Percentiles rank a stretch among this genome's conserved stretches.
phyloP scores from a whole-genome alignment of 345 rosid species.

The Sonneratia caseolaris region DNA sequence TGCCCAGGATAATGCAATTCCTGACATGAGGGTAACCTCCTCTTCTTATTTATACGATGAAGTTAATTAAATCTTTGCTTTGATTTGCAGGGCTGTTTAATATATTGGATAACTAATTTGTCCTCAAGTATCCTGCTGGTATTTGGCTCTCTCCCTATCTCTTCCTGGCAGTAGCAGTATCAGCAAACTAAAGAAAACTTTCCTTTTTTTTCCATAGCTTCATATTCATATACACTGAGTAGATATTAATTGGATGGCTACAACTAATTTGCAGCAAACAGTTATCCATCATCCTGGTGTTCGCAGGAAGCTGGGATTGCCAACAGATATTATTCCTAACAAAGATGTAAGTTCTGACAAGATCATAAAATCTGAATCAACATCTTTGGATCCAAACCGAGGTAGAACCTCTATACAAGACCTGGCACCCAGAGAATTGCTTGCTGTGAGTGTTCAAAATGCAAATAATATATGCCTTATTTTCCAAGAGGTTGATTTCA shows the following conservation, averaged over 20 bases:
- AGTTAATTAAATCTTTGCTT: not conserved
- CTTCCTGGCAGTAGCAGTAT: not conserved
- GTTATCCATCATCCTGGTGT: slow-evolving; percentile 50
- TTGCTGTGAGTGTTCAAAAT: slow-evolving; percentile 42
- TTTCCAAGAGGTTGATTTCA: slow-evolving; percentile 3
- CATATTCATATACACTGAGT: too few species aligned
- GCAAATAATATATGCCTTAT: slow-evolving; percentile 1
- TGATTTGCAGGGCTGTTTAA: slow-evolving; percentile 63
- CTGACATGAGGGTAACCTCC: not conserved
- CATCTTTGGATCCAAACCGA: slow-evolving; percentile 21
- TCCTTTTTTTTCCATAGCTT: not conserved
- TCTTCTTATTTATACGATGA: not conserved
- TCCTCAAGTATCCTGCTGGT: slow-evolving; percentile 74
- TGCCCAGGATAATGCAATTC: not conserved
- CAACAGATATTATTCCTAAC: slow-evolving; percentile 22
- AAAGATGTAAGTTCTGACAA: slow-evolving; percentile 17
- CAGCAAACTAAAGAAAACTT: not conserved
- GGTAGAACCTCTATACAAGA: slow-evolving; percentile 25
- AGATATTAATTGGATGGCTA: not conserved
- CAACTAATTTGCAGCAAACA: slow-evolving; percentile 49
- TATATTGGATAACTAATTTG: slow-evolving; percentile 82
- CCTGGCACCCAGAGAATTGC: slow-evolving; percentile 46
- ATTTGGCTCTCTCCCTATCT: slow-evolving; percentile 8
- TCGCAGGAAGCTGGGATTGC: slow-evolving; percentile 57
- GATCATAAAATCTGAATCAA: slow-evolving; percentile 13